phyloP scores from a whole-genome alignment of 73 alveolate species.

The Paraurostyla sp. region DNA sequence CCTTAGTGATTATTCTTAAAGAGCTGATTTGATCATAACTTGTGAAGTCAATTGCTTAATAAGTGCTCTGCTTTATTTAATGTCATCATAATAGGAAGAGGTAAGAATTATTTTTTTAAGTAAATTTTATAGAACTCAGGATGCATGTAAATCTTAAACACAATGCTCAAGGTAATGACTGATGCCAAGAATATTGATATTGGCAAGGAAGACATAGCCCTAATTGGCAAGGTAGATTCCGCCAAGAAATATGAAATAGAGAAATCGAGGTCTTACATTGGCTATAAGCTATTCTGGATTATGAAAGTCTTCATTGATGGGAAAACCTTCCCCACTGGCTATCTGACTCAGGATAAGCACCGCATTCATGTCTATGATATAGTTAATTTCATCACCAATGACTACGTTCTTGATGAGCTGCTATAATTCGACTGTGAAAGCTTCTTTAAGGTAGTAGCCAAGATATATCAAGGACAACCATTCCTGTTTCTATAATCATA shows the following conservation, averaged over 20 bases:
- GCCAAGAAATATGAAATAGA: slow-evolving; percentile 51
- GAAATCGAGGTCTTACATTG: slow-evolving; percentile 58
- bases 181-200: slow-evolving; percentile 44
- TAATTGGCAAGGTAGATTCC: neutral
- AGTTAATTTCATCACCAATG: slow-evolving; percentile 49
- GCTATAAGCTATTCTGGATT: slow-evolving; percentile 58
- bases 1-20: slow-evolving; percentile 35
- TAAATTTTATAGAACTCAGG: slow-evolving; percentile 24
- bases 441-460: slow-evolving; percentile 57
- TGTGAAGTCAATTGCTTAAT: slow-evolving; percentile 58
- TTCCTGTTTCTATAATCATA: neutral
- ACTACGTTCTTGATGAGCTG: slow-evolving; percentile 32
- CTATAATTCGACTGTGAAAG: slow-evolving; percentile 45
- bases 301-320: slow-evolving; percentile 57
- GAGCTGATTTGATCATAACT: neutral
- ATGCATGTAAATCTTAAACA: slow-evolving; percentile 61
- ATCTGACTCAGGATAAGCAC: slow-evolving; percentile 32
- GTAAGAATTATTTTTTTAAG: neutral
- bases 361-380: slow-evolving; percentile 50
- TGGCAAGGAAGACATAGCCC: slow-evolving; percentile 41
- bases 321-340: slow-evolving; percentile 63
- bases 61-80: slow-evolving; percentile 66
- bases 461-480: slow-evolving; percentile 36
- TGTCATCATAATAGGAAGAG: slow-evolving; percentile 45
- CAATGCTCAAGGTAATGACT: slow-evolving; percentile 51